A percentile compares a stretch with the other conserved stretches of the same genome.
phyloP scores from a whole-genome alignment of 2,329 filamentous ascomycete genomes.

The Podosphaera aphanis region DNA sequence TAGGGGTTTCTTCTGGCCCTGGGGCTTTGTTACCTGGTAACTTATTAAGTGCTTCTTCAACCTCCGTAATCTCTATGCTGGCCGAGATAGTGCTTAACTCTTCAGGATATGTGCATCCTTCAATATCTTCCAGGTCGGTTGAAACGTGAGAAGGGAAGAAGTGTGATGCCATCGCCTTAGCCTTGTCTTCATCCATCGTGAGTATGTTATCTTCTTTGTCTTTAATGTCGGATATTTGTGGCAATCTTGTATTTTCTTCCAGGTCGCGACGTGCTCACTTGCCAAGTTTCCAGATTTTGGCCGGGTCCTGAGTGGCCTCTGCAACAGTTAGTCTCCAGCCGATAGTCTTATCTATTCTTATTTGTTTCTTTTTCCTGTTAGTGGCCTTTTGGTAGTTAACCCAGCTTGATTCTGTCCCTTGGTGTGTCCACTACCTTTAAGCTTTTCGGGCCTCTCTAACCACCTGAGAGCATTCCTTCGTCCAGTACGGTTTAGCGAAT shows the following conservation, averaged over 20 bases:
- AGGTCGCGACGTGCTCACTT: too few species aligned
- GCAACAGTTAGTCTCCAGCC: background rate
- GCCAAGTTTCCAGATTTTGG: background rate
- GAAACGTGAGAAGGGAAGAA: background rate
- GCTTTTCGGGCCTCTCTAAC: background rate
- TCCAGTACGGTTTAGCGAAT: too few species aligned
- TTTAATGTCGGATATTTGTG: background rate
- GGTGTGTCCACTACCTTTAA: background rate
- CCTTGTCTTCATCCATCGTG: background rate
- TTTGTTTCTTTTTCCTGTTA: background rate
- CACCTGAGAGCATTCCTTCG: background rate
- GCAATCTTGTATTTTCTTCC: background rate
- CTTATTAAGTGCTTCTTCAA: background rate
- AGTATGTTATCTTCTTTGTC: background rate
- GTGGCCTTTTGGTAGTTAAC: background rate
- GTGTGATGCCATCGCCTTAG: background rate
- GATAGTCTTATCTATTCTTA: background rate
- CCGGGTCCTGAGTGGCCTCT: background rate
- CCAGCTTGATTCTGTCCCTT: background rate
- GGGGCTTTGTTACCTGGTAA: background rate
- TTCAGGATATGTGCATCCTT: background rate
- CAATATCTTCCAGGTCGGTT: background rate
- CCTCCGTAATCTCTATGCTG: background rate
- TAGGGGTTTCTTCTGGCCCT: background rate
- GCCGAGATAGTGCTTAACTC: background rate